Percentiles rank a stretch among this genome's conserved stretches.
Conservation (phyloP, 345 rosid species). For the Lepidium didymum region DNA sequence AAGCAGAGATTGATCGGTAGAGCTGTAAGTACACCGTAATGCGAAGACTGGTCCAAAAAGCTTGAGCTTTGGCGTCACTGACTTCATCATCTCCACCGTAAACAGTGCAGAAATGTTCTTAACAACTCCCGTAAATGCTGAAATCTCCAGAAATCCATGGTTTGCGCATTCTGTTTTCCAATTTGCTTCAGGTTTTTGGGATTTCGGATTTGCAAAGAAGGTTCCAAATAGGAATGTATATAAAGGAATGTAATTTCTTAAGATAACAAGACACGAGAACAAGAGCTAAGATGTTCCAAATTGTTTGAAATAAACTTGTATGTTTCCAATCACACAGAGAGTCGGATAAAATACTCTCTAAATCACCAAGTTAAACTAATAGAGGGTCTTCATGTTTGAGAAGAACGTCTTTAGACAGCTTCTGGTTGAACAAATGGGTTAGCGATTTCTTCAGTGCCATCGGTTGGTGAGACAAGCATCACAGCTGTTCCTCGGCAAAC, state of each 20-base stretch:
- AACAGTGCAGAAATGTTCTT: background rate
- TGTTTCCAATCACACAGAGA: slow-evolving; percentile 1
- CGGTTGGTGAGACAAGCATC: slow-evolving; percentile 97
- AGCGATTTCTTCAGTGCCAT: slow-evolving; percentile 96
- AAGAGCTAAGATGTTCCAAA: background rate
- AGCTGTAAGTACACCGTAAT: slow-evolving; percentile 3
- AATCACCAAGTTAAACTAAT: background rate
- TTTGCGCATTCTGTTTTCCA: background rate
- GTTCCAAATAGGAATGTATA: background rate
- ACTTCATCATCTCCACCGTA: slow-evolving; percentile 3
- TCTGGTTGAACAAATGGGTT: slow-evolving; percentile 89
- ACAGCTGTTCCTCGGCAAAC: slow-evolving; percentile 98
- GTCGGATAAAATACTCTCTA: slow-evolving; percentile 6
- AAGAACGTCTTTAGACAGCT: slow-evolving; percentile 48
- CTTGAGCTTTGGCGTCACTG: slow-evolving; percentile 8
- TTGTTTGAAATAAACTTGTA: background rate
- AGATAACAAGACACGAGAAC: background rate
- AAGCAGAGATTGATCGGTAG: slow-evolving; percentile 8
- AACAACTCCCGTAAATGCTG: background rate
- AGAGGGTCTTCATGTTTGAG: background rate
- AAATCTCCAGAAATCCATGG: background rate
- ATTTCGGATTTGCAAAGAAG: background rate
- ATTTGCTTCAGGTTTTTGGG: background rate
- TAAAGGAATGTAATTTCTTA: too few species aligned
- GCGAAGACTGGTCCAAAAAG: background rate